Evolutionary conservation across 169 alveolate species (phyloP).

Genomic region (Cryptosporidium viatorum): DNA sequence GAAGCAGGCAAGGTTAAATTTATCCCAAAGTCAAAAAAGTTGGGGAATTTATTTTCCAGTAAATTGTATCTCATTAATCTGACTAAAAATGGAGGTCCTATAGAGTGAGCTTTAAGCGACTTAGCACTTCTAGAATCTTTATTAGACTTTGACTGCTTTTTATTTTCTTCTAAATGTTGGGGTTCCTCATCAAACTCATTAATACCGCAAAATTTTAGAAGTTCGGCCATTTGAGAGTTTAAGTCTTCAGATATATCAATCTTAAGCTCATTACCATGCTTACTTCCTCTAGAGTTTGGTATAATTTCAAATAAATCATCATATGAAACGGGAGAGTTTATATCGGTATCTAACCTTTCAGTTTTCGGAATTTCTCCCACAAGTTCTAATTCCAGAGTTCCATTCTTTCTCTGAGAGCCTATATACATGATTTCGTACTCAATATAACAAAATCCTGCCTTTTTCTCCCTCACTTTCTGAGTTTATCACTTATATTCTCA

Average conservation of each 20-base stretch:
- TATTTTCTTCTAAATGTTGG: neutral
- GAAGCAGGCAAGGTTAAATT: conserved; percentile 56
- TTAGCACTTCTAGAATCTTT: neutral
- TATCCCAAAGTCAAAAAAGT: conserved; percentile 44
- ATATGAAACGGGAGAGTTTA: conserved; percentile 49
- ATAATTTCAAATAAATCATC: conserved; percentile 60
- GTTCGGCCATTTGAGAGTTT: conserved; percentile 16
- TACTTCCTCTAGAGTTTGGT: neutral
- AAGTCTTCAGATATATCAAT: conserved; percentile 54
- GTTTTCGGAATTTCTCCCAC: conserved; percentile 58
- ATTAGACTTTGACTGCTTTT: neutral
- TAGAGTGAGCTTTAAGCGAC: neutral
- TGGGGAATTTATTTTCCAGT: conserved; percentile 27
- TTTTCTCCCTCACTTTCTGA: conserved; percentile 11
- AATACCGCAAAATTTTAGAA: conserved; percentile 29
- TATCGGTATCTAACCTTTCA: conserved; percentile 58
- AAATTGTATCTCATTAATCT: conserved; percentile 52
- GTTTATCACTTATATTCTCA: neutral
- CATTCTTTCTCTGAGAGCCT: conserved; percentile 31
- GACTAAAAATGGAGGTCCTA: conserved; percentile 47
- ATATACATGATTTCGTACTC: conserved; percentile 10
- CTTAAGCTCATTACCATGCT: neutral
- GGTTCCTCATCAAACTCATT: conserved; percentile 23
- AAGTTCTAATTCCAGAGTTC: conserved; percentile 26
- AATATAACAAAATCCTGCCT: neutral